phyloP scores from a whole-genome alignment of 345 rosid genomes.

The Raphanus sativus region DNA sequence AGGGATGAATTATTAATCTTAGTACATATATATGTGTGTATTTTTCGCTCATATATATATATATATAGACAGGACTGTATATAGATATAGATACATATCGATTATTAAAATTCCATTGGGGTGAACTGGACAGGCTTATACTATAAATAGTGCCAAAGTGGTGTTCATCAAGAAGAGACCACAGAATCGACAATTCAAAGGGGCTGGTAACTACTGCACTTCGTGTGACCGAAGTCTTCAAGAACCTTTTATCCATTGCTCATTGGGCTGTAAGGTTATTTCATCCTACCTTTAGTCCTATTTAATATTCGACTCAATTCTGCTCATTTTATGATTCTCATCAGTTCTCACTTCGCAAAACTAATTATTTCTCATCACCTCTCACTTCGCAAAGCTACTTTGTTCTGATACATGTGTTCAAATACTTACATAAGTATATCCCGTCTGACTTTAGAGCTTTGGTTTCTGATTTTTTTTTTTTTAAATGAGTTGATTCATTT shows the following conservation, averaged over 20 bases:
- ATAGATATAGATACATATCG: not conserved
- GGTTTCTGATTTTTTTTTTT: not conserved
- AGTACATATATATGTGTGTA: not conserved
- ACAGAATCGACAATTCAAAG: constrained; percentile 91
- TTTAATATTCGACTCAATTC: not conserved
- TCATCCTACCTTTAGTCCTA: constrained; percentile 2
- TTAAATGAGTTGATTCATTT: not conserved
- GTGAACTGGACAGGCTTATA: constrained; percentile 62
- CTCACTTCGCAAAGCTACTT: not conserved
- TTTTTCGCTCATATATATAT: not conserved
- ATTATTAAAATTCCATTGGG: not conserved
- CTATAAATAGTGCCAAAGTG: constrained; percentile 90
- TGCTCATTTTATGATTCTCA: not conserved
- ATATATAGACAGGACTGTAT: not conserved
- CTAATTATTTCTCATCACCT: not conserved
- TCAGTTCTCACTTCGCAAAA: not conserved
- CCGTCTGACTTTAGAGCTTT: not conserved
- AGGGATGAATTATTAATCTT: not conserved
- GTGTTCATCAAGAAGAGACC: constrained; percentile 97
- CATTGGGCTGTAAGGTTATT: constrained; percentile 88
- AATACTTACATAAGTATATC: not conserved
- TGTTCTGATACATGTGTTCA: not conserved
- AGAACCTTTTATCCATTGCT: constrained; percentile 89
- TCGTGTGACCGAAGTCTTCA: constrained; percentile 97
- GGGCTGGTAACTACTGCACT: constrained; percentile 87